Evolutionary conservation across 495 filamentous ascomycete species (phyloP).

Genomic region (Podospora appendiculata): DNA sequence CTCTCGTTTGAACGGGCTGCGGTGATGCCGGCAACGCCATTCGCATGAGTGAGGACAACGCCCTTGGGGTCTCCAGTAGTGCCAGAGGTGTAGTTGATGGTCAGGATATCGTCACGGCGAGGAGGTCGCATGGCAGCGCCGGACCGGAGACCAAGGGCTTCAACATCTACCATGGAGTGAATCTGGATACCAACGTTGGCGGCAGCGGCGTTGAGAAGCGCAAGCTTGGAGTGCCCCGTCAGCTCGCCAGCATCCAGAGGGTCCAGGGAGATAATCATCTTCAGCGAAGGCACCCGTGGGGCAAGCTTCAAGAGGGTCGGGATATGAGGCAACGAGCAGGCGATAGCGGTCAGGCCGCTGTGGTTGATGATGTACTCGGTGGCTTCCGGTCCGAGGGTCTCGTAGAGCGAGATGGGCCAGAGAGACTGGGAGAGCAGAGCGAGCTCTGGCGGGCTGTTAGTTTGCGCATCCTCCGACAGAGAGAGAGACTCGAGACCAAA

Average conservation of each 20-base stretch:
- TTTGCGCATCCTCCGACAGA: too few relatives aligned
- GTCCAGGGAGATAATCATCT: constrained; percentile 85
- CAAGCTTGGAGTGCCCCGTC: constrained; percentile 68
- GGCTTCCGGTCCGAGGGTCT: constrained; percentile 83
- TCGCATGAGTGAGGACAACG: constrained; percentile 76
- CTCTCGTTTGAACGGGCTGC: constrained; percentile 45
- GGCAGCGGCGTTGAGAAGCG: constrained; percentile 67
- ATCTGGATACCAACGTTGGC: constrained; percentile 65
- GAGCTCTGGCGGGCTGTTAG: constrained; percentile 52
- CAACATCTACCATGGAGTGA: constrained; percentile 65
- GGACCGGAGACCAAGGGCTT: constrained; percentile 63
- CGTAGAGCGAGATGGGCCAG: constrained; percentile 90
- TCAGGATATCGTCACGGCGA: constrained; percentile 67
- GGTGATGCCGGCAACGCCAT: constrained; percentile 67
- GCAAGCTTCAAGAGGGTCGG: constrained; percentile 81
- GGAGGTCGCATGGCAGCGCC: constrained; percentile 64
- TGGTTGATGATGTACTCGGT: constrained; percentile 97
- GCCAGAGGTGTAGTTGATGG: constrained; percentile 96
- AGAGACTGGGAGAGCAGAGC: constrained; percentile 83
- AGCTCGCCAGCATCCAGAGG: constrained; percentile 76
- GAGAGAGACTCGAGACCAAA: background rate
- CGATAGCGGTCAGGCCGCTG: constrained; percentile 64
- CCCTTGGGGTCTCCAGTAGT: constrained; percentile 95
- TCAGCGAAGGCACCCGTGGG: constrained; percentile 66
- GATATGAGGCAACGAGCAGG: constrained; percentile 77